Conservation (phyloP, 306 rosid genomes). For the Cicer pinnatifidum region DNA sequence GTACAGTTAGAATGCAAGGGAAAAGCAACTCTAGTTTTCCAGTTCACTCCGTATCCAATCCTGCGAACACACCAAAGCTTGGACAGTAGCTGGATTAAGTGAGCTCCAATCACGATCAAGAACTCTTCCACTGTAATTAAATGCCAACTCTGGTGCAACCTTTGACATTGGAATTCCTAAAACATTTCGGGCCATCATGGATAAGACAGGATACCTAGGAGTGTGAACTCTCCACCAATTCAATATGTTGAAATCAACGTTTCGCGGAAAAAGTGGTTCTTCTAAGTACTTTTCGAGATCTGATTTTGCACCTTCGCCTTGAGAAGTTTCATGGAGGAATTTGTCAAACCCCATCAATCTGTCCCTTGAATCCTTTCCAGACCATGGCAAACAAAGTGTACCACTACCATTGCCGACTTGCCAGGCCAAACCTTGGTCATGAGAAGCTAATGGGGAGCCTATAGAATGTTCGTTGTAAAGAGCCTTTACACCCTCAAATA, state of each 20-base stretch:
- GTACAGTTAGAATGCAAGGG: slow-evolving; percentile 45
- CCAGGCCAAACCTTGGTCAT: slow-evolving; percentile 81
- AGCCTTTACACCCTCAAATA: slow-evolving; percentile 72
- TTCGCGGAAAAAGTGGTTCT: slow-evolving; percentile 93
- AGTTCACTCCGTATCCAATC: slow-evolving; percentile 96
- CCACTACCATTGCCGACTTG: slow-evolving; percentile 64
- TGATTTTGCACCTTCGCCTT: slow-evolving; percentile 75
- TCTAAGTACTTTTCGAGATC: slow-evolving; percentile 94
- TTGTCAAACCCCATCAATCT: slow-evolving; percentile 94
- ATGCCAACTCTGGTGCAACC: slow-evolving; percentile 65
- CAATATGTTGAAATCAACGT: slow-evolving; percentile 73
- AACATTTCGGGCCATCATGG: slow-evolving; percentile 96
- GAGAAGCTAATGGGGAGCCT: slow-evolving; percentile 75
- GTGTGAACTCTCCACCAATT: slow-evolving; percentile 99
- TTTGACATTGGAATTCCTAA: slow-evolving; percentile 87
- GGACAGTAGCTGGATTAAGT: slow-evolving; percentile 67
- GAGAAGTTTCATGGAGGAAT: slow-evolving; percentile 82
- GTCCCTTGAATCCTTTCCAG: slow-evolving; percentile 74
- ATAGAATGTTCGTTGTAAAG: slow-evolving; percentile 85
- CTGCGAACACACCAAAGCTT: slow-evolving; percentile 92
- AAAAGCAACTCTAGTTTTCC: slow-evolving; percentile 62
- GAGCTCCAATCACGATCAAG: slow-evolving; percentile 84
- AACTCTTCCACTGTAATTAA: slow-evolving; percentile 58
- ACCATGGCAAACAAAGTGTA: slow-evolving; percentile 54
- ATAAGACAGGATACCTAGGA: slow-evolving; percentile 90